Conservation (phyloP, 169 alveolate species). For the Plasmodium reichenowi region DNA sequence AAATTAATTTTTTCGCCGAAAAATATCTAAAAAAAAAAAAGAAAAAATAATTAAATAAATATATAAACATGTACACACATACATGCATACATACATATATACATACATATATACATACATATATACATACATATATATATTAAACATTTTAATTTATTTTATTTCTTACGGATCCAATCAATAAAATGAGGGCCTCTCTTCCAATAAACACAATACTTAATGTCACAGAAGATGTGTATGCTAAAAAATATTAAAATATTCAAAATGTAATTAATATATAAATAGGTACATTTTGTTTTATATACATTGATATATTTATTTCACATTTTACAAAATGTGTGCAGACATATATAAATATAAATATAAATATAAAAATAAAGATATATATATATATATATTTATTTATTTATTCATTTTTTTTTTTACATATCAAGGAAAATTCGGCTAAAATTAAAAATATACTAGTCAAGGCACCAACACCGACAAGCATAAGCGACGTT, state of each 20-base stretch:
- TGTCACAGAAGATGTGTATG: conserved; percentile 61
- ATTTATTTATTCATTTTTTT: too few species aligned
- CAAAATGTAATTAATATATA: too few species aligned
- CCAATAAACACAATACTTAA: conserved; percentile 64
- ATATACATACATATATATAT: too few species aligned
- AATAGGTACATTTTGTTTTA: too few species aligned
- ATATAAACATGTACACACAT: too few species aligned
- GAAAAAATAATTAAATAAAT: too few species aligned
- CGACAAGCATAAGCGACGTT: conserved; percentile 12
- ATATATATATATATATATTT: conserved; percentile 6
- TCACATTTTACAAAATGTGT: not conserved
- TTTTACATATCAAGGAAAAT: conserved; percentile 53
- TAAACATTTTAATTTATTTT: too few species aligned
- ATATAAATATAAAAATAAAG: not conserved
- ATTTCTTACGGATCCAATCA: conserved; percentile 70
- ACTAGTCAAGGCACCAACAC: conserved; percentile 47
- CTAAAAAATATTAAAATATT: conserved; percentile 3
- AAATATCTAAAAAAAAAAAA: too few species aligned
- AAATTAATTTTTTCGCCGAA: conserved; percentile 56
- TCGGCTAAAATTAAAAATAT: conserved; percentile 61
- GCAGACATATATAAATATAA: not conserved
- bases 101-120: too few species aligned
- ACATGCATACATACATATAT: too few species aligned
- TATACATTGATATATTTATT: too few species aligned
- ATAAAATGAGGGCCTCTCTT: conserved; percentile 63